phyloP scores from a whole-genome alignment of 768 basidiomycete genomes.

The Sarcodon aspratus region DNA sequence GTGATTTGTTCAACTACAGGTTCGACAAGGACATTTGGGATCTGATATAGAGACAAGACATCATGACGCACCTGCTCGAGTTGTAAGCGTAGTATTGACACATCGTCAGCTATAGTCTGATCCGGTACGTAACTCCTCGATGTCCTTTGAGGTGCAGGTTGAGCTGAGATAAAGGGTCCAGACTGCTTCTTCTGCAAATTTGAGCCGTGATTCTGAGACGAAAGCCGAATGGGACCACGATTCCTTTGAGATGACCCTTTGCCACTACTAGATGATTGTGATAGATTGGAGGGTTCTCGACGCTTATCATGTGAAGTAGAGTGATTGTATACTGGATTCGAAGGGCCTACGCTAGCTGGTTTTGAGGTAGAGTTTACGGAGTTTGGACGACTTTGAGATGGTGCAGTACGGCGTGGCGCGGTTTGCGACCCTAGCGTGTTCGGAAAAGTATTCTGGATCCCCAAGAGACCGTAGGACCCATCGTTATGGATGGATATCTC shows the following conservation, averaged over 20 bases:
- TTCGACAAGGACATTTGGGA: not conserved
- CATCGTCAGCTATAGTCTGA: constrained; percentile 2
- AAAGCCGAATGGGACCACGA: too few relatives aligned
- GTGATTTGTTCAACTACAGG: constrained; percentile 38
- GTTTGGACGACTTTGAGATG: too few relatives aligned
- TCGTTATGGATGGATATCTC: constrained; percentile 51
- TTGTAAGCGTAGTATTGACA: constrained; percentile 16
- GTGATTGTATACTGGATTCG: too few relatives aligned
- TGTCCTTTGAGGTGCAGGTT: not conserved
- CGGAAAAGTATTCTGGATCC: constrained; percentile 4
- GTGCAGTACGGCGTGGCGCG: too few relatives aligned
- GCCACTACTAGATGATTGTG: too few relatives aligned
- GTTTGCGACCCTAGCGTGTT: not conserved
- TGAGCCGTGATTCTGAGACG: too few relatives aligned
- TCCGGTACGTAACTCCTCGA: not conserved
- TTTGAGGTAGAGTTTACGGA: too few relatives aligned
- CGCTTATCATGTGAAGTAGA: too few relatives aligned
- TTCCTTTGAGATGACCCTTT: too few relatives aligned
- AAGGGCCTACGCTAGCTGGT: too few relatives aligned
- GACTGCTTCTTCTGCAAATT: not conserved
- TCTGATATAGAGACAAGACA: not conserved
- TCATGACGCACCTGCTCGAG: constrained; percentile 34
- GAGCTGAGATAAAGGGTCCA: not conserved
- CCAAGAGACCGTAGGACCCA: constrained; percentile 39
- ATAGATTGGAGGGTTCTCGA: too few relatives aligned